These are phyloP conservation scores for Suillus weaverae DNA, from an alignment of 768 basidiomycete genomes.

Conservation along the genomic window DNA sequence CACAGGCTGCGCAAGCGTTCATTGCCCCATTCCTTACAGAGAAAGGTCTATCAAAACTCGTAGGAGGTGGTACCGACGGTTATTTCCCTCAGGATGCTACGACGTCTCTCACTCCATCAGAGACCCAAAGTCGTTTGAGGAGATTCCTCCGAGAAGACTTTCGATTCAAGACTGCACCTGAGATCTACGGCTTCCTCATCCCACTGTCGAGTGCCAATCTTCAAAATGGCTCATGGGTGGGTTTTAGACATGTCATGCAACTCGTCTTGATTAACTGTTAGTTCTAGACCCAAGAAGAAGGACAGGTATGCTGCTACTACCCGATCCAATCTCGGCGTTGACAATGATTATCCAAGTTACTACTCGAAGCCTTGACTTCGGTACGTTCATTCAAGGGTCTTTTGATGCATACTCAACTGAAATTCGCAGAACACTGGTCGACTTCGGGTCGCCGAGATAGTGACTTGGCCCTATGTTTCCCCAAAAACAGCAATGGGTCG, in stretches of 20 bases:
- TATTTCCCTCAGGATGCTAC: slow-evolving; percentile 38
- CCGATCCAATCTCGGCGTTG: slow-evolving; percentile 8
- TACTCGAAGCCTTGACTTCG: slow-evolving; percentile 39
- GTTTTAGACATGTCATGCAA: slow-evolving; percentile 5
- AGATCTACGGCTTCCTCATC: slow-evolving; percentile 47
- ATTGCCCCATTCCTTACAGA: slow-evolving; percentile 47
- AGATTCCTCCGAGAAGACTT: slow-evolving; percentile 44
- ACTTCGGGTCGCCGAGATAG: slow-evolving; percentile 48
- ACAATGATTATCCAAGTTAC: slow-evolving; percentile 23
- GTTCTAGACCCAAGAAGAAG: slow-evolving; percentile 46
- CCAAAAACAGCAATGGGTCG: slow-evolving; percentile 34
- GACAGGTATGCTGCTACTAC: slow-evolving; percentile 40
- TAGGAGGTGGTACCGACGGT: slow-evolving; percentile 42
- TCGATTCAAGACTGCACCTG: slow-evolving; percentile 39
- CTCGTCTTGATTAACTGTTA: slow-evolving; percentile 2
- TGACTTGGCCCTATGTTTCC: slow-evolving; percentile 47
- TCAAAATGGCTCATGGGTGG: slow-evolving; percentile 44
- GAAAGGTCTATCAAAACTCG: slow-evolving; percentile 44
- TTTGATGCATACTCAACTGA: background rate
- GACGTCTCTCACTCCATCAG: slow-evolving; percentile 40
- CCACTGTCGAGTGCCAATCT: slow-evolving; percentile 39
- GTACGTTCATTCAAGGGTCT: slow-evolving; percentile 25
- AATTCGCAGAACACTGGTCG: slow-evolving; percentile 48
- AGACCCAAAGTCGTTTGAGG: slow-evolving; percentile 47
- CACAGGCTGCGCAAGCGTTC: slow-evolving; percentile 19